These are phyloP conservation scores for Trichoderma pleuroti DNA, from an alignment of 2,329 filamentous ascomycete species.

Conservation along the genomic window DNA sequence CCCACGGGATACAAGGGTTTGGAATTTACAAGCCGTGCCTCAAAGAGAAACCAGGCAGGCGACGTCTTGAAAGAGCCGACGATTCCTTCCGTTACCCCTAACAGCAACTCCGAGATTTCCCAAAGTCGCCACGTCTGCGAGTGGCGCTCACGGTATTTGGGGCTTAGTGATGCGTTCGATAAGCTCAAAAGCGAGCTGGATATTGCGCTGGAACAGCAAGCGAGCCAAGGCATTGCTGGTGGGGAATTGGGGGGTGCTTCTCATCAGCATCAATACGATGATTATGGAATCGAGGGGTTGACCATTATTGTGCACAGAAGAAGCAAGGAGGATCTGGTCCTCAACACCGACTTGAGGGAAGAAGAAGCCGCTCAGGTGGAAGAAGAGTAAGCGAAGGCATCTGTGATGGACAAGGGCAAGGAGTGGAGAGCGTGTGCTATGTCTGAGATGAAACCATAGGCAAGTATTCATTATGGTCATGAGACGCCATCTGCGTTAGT, in stretches of 20 bases:
- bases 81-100: not conserved
- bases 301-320: slow-evolving; percentile 51
- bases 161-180: slow-evolving; percentile 15
- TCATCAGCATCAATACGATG: slow-evolving; percentile 25
- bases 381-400: not conserved
- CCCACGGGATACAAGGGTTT: no score
- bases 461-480: not conserved
- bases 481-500: not conserved
- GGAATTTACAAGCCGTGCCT: not conserved
- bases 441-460: not conserved
- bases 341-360: slow-evolving; percentile 45
- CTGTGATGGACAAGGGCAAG: not conserved
- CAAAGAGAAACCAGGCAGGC: not conserved
- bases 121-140: slow-evolving; percentile 13
- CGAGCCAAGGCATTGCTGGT: not conserved
- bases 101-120: not conserved
- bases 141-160: slow-evolving; percentile 16
- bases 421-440: not conserved
- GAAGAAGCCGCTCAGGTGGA: not conserved
- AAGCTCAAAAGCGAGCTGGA: slow-evolving; percentile 11
- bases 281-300: slow-evolving; percentile 45
- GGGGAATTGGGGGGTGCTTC: not conserved
- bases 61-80: not conserved
- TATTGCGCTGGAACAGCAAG: not conserved
- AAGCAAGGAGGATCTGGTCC: slow-evolving; percentile 49